Base-by-base conservation (phyloP, 768 basidiomycete genomes). In the Termitomyces titanicus region DNA sequence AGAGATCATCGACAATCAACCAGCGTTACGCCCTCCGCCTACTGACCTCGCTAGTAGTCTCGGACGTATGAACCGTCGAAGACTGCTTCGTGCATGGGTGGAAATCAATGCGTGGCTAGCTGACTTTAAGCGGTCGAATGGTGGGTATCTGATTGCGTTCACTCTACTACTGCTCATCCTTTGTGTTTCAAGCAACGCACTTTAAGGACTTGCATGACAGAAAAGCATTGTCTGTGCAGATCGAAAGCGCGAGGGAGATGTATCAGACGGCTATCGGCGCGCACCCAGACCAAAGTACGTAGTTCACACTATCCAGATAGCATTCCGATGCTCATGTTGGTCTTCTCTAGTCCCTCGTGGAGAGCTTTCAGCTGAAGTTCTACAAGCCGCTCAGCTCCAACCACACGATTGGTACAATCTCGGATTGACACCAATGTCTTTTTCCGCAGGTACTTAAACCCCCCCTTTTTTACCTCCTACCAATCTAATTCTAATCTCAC, bases 71-170 rank as follows among this genome's bases (percentile, higher is more conserved):
- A 80, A 77, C 57, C 78, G 85, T 5, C 78, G 79, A 22, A 85
- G 78, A 63, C 76, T 93, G 3, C 76, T 93, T 46, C 81, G 92
- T 33, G 88, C 86, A 27, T 93, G 92, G 92, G 78, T 91, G 17
- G 92, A 94, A 65, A 69, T 86, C 8, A 71, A 79, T 38, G 80
- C 88, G 3, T 93, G 85, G 84, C 61, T 86, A 18, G 70, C 75
- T 4, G 81, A 89, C 51, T 89, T 78, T 59, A 77, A 73, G 51
- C 78, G 76, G 34, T 65, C 72, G 25, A 60, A 81, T 59, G 66
- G 81, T 84, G 66, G 5, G 72, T 24, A 51, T 15, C 47, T 40
- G 5, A 5, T n/a, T 18, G 12, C n/a, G 18, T 51, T 20, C 11
- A 34, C 13, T 47, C 25, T 48, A 8, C 24, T 22, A 22, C 47